Evolutionary conservation across 352 stramenopile species (phyloP).

Genomic region (Pythium guiyangense): DNA sequence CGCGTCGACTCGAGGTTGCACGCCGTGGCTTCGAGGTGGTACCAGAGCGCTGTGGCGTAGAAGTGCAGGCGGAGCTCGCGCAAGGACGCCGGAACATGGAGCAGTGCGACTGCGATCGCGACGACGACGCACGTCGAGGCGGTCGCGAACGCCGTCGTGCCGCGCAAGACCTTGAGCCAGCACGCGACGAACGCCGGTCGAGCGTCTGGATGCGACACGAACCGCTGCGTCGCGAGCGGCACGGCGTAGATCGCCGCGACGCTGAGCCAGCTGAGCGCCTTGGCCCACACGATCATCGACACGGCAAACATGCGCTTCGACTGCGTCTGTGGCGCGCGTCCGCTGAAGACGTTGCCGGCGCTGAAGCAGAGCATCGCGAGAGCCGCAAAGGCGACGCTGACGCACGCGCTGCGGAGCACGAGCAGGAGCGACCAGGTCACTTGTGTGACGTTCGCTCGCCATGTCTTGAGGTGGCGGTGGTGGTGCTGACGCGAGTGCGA

Average conservation of each 20-base stretch:
- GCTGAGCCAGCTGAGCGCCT: too few relatives aligned
- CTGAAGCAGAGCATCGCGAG: constrained; percentile 3
- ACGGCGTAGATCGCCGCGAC: too few relatives aligned
- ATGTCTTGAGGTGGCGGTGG: too few relatives aligned
- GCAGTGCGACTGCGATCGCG: background rate
- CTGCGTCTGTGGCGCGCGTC: background rate
- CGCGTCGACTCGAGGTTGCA: constrained; percentile 1
- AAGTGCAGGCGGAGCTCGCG: background rate
- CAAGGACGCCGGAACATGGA: background rate
- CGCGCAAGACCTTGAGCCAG: constrained; percentile 3
- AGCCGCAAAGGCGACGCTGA: background rate
- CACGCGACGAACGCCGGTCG: background rate
- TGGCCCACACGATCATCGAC: constrained; percentile 3
- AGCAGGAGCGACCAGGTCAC: constrained; percentile 1
- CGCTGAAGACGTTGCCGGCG: constrained; percentile 5
- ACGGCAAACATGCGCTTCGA: background rate
- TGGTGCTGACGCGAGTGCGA: too few relatives aligned
- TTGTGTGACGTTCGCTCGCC: too few relatives aligned
- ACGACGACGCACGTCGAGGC: background rate
- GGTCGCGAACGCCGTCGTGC: background rate
- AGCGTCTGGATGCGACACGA: background rate
- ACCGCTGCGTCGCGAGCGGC: background rate
- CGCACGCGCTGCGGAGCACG: constrained; percentile 2
- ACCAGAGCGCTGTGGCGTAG: constrained; percentile 1
- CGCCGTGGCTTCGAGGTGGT: background rate